These are phyloP conservation scores for Malus sieversii DNA, from an alignment of 306 rosid species.

Conservation along the genomic window DNA sequence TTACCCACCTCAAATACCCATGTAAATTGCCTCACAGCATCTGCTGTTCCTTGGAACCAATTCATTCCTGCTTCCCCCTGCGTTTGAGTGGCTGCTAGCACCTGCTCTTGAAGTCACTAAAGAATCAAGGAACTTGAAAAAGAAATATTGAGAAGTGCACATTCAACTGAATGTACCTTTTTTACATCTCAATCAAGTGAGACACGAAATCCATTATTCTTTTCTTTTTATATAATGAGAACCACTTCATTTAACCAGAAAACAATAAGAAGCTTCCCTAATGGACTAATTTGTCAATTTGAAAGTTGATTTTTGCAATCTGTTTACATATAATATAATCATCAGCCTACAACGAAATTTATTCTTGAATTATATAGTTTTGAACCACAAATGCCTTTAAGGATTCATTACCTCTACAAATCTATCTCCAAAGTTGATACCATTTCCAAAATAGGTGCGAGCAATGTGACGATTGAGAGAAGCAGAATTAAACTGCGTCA, in stretches of 20 bases:
- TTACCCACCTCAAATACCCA: constrained; percentile 43
- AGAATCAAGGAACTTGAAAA: neutral
- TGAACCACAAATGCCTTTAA: neutral
- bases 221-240: neutral
- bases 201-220: neutral
- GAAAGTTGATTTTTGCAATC: neutral
- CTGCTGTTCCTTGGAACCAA: constrained; percentile 60
- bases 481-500: constrained; percentile 44
- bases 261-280: neutral
- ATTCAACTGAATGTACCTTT: neutral
- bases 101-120: constrained; percentile 18
- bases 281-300: neutral
- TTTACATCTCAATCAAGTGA: neutral
- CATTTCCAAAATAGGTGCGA: constrained; percentile 43
- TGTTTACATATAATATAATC: neutral
- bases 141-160: neutral
- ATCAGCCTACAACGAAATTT: neutral
- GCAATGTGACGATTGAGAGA: constrained; percentile 43
- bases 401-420: constrained; percentile 38
- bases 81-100: constrained; percentile 47
- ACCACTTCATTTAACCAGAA: neutral
- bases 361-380: neutral
- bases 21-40: constrained; percentile 44
- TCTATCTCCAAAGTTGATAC: constrained; percentile 42
- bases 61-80: constrained; percentile 44